Evolutionary conservation across 1,284 basidiomycete genomes (phyloP), one percentile per base, ranked within the genome.

Genomic region (Coniophora puteana): DNA sequence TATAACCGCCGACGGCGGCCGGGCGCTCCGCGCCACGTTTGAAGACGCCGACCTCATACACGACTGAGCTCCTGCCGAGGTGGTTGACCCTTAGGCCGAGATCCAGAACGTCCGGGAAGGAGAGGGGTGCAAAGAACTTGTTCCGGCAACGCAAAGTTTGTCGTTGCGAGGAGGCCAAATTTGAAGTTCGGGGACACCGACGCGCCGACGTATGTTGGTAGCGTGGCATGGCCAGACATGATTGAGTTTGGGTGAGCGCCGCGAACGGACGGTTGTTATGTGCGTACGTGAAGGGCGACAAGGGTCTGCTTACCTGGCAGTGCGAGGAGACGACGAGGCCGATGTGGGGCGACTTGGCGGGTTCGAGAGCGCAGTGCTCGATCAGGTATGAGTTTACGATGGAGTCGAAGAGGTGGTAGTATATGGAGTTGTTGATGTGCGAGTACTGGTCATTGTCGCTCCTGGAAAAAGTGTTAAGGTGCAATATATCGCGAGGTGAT

Each of bases 381-480:
- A 83, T 78, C 47, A 87, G 74, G 55, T 83, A 87, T 5, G 81
- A 72, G 57, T 89, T 89, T 58, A 88, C 67, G 51, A 87, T 66
- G 5, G 83, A 84, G 63, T 88, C 85, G 57, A 88, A 84, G 39
- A 86, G 70, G 53, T 84, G 82, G 56, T 86, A 85, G 59, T 86
- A 89, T n/a, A 86, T 63, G 0, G 81, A 71, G 59, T 89, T 89
- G 62, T 89, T 89, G 50, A 88, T 65, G 48, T 89, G 85, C 6
- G 75, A 71, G 54, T 89, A 89, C 52, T 87, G 84, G 64, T 89
- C 86, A 51, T 89, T 89, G 66, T 89, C 86, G 51, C 75, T 84
- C 84, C 85, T 81, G 62, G 21, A 38, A 11, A 21, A 29, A 32
- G 33, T 38, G n/a, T 27, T 22, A 17, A 16, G 30, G 32, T 29